Evolutionary conservation across 208 protist species (phyloP).

Genomic region (Leptomonas seymouri): DNA sequence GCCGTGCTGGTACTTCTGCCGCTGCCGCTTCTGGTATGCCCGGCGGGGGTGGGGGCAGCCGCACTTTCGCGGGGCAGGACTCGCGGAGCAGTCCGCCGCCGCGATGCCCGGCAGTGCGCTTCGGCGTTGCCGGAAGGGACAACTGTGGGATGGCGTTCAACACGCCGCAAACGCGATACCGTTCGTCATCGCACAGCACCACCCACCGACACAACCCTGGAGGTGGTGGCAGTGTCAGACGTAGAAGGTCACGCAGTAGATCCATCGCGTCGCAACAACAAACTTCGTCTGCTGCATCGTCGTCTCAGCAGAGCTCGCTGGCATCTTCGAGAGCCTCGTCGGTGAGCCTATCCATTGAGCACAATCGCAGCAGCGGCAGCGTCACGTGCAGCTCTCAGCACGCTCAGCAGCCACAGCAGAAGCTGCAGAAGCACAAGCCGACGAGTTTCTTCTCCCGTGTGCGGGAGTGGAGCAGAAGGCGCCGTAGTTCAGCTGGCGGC

Average conservation of each 20-base stretch:
- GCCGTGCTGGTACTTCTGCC: neutral
- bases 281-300: conserved; percentile 2
- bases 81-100: neutral
- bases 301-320: conserved; percentile 5
- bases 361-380: neutral
- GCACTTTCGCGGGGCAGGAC: neutral
- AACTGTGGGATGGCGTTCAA: neutral
- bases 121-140: neutral
- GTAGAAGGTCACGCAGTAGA: neutral
- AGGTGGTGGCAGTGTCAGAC: neutral
- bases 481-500: neutral
- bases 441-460: conserved; percentile 7
- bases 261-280: conserved; percentile 2
- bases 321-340: conserved; percentile 11
- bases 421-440: conserved; percentile 2
- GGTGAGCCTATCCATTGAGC: neutral
- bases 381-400: neutral
- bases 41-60: neutral
- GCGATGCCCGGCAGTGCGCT: conserved; percentile 4
- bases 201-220: neutral
- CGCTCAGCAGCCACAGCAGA: neutral
- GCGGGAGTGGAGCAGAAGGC: conserved; percentile 8
- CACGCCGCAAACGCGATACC: neutral
- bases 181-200: neutral
- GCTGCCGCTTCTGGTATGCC: neutral